phyloP scores from a whole-genome alignment of 176 grass and related monocot species.

The Ampelocalamus luodianensis region DNA sequence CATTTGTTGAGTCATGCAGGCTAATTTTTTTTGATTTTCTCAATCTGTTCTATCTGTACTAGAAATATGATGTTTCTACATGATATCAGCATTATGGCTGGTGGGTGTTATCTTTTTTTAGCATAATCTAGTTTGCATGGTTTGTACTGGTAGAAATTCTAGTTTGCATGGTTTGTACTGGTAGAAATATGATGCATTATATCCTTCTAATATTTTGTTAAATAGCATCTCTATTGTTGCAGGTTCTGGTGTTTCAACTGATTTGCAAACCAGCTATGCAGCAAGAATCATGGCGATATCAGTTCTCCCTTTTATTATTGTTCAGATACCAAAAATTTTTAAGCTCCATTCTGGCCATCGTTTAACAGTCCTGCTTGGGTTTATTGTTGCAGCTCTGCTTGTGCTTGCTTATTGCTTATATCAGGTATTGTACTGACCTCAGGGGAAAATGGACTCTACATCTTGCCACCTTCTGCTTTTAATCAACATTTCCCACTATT shows the following conservation, averaged over 20 bases:
- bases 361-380: constrained; percentile 63
- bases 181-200: constrained; percentile 5
- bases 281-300: constrained; percentile 90
- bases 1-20: background rate
- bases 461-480: constrained; percentile 6
- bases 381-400: constrained; percentile 65
- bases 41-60: background rate
- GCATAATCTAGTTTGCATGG: constrained; percentile 1
- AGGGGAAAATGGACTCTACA: background rate
- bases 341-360: constrained; percentile 66
- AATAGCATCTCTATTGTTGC: constrained; percentile 30
- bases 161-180: background rate
- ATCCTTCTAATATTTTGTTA: constrained; percentile 16
- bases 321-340: constrained; percentile 79
- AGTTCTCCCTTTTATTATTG: constrained; percentile 84
- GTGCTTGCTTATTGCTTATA: constrained; percentile 83
- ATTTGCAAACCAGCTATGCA: constrained; percentile 77
- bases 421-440: constrained; percentile 64
- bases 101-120: background rate
- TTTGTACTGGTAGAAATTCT: constrained; percentile 6
- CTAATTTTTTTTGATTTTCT: background rate
- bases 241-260: constrained; percentile 87
- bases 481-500: constrained; percentile 7
- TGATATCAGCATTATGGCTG: constrained; percentile 15
- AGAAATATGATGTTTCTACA: constrained; percentile 16